Evolutionary conservation across 73 alveolate species (phyloP).

Genomic region (Paramecium primaurelia): DNA sequence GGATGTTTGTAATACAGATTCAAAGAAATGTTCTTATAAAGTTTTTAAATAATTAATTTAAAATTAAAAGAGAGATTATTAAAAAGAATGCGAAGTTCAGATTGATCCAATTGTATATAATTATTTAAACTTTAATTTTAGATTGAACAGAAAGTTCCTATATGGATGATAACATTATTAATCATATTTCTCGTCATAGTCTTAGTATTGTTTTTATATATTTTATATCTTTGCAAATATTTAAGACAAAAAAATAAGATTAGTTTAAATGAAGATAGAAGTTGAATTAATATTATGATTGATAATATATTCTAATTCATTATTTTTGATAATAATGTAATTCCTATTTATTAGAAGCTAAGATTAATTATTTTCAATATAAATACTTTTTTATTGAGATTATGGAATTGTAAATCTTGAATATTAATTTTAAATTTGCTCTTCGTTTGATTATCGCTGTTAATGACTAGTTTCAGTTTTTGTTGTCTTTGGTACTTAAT

Average conservation of each 20-base stretch:
- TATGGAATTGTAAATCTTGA: no score
- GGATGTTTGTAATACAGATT: slow-evolving; percentile 19
- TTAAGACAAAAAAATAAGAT: neutral
- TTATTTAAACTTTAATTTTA: neutral
- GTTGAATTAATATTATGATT: neutral
- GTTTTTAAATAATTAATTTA: neutral
- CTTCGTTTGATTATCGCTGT: no score
- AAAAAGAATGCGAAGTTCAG: neutral
- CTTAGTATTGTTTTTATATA: neutral
- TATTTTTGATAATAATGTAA: neutral
- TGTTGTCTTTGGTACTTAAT: no score
- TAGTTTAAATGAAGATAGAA: neutral
- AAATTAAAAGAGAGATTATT: neutral
- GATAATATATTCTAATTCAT: neutral
- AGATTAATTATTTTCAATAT: no score
- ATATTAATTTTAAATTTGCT: no score
- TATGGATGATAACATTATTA: neutral
- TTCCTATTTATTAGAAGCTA: neutral
- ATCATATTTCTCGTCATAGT: neutral
- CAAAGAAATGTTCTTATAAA: slow-evolving; percentile 13
- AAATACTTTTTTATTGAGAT: neutral
- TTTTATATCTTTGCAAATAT: neutral
- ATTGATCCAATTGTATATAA: neutral
- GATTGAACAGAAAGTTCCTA: neutral
- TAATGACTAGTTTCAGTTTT: no score